Evolutionary conservation across 148 eudicot genomes (phyloP).

Genomic region (Gaultheria prostrata): DNA sequence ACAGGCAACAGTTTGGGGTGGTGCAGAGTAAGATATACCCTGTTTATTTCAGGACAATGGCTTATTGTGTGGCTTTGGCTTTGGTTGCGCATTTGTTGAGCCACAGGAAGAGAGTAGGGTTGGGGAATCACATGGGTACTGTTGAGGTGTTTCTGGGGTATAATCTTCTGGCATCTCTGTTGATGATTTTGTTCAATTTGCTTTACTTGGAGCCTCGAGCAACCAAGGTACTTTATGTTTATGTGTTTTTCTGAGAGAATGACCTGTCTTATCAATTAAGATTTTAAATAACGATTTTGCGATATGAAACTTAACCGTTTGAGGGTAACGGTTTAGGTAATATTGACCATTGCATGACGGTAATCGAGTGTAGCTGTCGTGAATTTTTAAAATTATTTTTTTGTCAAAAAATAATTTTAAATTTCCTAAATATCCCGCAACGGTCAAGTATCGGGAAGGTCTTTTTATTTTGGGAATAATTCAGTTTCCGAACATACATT

Average conservation of each 20-base stretch:
- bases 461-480: too few relatives aligned
- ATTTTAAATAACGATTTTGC: too few relatives aligned
- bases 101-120: slow-evolving; percentile 13
- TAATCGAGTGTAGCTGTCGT: too few relatives aligned
- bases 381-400: too few relatives aligned
- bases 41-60: slow-evolving; percentile 74
- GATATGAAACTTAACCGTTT: too few relatives aligned
- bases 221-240: slow-evolving; percentile 45
- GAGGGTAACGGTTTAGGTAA: too few relatives aligned
- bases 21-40: slow-evolving; percentile 88
- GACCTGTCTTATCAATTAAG: too few relatives aligned
- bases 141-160: slow-evolving; percentile 39
- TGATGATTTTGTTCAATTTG: slow-evolving; percentile 54
- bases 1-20: slow-evolving; percentile 68
- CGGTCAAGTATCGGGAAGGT: too few relatives aligned
- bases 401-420: too few relatives aligned
- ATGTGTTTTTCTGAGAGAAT: neutral
- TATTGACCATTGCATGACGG: too few relatives aligned
- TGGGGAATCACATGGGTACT: neutral
- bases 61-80: slow-evolving; percentile 45
- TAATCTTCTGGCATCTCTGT: slow-evolving; percentile 43
- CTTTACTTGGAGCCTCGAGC: slow-evolving; percentile 76
- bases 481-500: too few relatives aligned
- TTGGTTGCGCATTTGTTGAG: slow-evolving; percentile 58
- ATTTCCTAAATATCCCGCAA: too few relatives aligned